These are phyloP conservation scores for Magnolia kwangsiensis DNA, from an alignment of 164 flowering plant species.

Conservation along the genomic window DNA sequence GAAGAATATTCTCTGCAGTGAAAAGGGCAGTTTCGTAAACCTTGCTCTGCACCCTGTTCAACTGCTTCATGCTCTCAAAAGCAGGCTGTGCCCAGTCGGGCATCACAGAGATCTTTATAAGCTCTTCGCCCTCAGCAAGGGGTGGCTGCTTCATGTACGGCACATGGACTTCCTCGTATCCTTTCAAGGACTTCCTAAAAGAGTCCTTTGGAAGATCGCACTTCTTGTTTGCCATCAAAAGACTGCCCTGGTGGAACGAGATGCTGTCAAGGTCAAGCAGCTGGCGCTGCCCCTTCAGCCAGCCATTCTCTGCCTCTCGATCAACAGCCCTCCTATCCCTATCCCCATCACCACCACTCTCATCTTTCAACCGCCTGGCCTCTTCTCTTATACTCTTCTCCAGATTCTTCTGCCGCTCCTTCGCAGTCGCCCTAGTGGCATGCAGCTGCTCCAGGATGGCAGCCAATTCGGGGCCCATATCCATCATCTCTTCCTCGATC, in stretches of 20 bases:
- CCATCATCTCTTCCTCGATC: constrained; percentile 89
- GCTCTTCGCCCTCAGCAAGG: constrained; percentile 56
- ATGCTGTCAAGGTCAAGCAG: constrained; percentile 80
- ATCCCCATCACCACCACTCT: constrained; percentile 52
- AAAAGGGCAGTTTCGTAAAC: constrained; percentile 92
- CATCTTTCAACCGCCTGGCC: constrained; percentile 90
- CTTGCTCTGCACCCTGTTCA: constrained; percentile 88
- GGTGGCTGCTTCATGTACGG: constrained; percentile 71
- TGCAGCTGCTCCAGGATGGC: constrained; percentile 90
- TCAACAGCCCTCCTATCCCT: constrained; percentile 47
- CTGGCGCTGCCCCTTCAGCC: constrained; percentile 82
- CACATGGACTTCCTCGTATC: constrained; percentile 95
- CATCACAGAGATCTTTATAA: constrained; percentile 70
- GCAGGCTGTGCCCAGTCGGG: constrained; percentile 98
- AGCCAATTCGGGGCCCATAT: constrained; percentile 55
- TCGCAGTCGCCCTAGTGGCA: constrained; percentile 92
- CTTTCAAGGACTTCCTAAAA: constrained; percentile 49
- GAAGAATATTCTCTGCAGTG: constrained; percentile 64
- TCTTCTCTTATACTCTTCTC: constrained; percentile 96
- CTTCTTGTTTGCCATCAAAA: constrained; percentile 75
- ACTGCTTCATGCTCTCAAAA: constrained; percentile 70
- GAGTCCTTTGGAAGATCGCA: constrained; percentile 80
- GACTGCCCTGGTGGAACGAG: constrained; percentile 79
- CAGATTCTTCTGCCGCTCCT: constrained; percentile 86
- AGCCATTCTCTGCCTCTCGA: constrained; percentile 61